These are phyloP conservation scores for Cytospora chrysosperma DNA, from an alignment of 2,329 filamentous ascomycete species.

Conservation along the genomic window DNA sequence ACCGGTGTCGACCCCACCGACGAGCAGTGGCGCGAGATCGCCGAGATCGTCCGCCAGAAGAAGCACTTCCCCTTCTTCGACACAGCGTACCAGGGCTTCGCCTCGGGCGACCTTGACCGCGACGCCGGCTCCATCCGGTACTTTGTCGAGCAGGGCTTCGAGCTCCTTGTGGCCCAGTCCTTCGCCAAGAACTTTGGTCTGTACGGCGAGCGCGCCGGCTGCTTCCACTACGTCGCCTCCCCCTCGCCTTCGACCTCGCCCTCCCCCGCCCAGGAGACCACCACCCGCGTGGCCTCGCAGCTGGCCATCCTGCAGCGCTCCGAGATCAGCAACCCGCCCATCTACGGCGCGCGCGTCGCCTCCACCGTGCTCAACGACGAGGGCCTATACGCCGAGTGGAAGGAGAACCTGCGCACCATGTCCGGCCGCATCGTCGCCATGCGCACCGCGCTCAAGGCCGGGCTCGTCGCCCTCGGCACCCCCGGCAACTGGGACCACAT, in stretches of 20 bases:
- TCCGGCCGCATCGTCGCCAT: slow-evolving; percentile 92
- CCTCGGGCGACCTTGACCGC: slow-evolving; percentile 79
- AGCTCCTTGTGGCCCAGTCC: slow-evolving; percentile 83
- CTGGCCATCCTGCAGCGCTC: slow-evolving; percentile 92
- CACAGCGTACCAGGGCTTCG: slow-evolving; percentile 96
- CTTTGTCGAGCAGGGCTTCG: slow-evolving; percentile 90
- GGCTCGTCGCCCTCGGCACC: slow-evolving; percentile 81
- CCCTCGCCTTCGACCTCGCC: slow-evolving; percentile 64
- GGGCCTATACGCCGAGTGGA: slow-evolving; percentile 83
- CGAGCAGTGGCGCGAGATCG: slow-evolving; percentile 92
- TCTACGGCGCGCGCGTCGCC: slow-evolving; percentile 90
- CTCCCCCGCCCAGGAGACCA: slow-evolving; percentile 56
- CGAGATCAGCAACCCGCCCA: slow-evolving; percentile 95
- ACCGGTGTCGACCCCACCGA: slow-evolving; percentile 93
- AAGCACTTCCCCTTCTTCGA: slow-evolving; percentile 98
- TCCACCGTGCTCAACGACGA: slow-evolving; percentile 80
- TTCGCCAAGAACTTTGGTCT: slow-evolving; percentile 99
- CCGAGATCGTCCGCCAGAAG: slow-evolving; percentile 70
- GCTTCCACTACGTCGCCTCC: slow-evolving; percentile 88
- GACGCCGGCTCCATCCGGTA: slow-evolving; percentile 93
- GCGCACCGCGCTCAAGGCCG: slow-evolving; percentile 73
- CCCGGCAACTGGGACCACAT: slow-evolving; percentile 96
- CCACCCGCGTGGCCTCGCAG: slow-evolving; percentile 74
- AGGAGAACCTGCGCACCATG: slow-evolving; percentile 89
- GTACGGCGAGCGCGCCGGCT: slow-evolving; percentile 93